phyloP scores from a whole-genome alignment of 345 rosid genomes.

The Mercurialis annua region DNA sequence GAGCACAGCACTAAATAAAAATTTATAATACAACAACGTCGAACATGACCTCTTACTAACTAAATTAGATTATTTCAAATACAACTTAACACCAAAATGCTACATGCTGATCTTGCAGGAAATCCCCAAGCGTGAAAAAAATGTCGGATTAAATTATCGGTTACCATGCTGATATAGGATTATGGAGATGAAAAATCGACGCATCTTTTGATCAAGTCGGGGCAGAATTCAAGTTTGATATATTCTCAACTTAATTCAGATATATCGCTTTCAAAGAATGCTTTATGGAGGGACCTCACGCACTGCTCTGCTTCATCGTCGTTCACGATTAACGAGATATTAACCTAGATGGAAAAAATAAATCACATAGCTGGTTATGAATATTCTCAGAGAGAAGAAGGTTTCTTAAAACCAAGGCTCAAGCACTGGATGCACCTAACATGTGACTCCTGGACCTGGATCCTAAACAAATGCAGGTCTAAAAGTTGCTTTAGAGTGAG shows the following conservation, averaged over 20 bases:
- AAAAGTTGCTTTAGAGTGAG: not conserved
- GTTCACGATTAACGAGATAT: constrained; percentile 82
- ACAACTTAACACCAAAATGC: not conserved
- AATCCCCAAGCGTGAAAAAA: not conserved
- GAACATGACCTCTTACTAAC: not conserved
- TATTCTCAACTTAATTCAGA: constrained; percentile 33
- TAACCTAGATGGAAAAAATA: constrained; percentile 48
- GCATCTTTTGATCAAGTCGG: constrained; percentile 14
- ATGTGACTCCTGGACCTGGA: not conserved
- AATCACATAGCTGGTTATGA: not conserved
- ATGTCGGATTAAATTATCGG: not conserved
- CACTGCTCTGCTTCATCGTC: constrained; percentile 81
- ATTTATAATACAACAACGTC: not conserved
- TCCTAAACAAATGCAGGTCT: not conserved
- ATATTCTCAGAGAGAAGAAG: not conserved
- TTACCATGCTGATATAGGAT: not conserved
- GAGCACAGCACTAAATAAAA: not conserved
- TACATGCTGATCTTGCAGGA: not conserved
- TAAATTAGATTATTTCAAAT: not conserved
- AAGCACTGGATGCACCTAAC: constrained; percentile 4
- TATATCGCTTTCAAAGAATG: constrained; percentile 69
- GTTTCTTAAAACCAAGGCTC: not conserved
- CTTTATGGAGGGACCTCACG: constrained; percentile 69
- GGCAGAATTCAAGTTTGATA: constrained; percentile 38
- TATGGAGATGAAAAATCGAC: not conserved